Conservation (phyloP, 2,329 filamentous ascomycete genomes). For the Cordyceps militaris region DNA sequence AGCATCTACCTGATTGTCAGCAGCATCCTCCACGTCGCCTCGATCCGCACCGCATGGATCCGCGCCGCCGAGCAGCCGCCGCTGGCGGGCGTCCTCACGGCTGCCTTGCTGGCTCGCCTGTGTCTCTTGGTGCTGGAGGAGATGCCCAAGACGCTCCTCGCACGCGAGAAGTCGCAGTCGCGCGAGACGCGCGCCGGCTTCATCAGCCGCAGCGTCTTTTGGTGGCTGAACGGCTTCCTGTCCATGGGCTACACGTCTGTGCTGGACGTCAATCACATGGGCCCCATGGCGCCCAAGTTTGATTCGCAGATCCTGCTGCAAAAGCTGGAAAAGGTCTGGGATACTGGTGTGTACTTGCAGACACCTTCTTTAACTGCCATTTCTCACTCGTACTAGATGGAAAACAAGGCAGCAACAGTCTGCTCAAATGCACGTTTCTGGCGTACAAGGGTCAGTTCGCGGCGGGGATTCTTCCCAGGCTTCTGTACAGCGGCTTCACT, state of each 20-base stretch:
- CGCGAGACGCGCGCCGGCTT: slow-evolving; percentile 28
- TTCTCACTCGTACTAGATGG: slow-evolving; percentile 12
- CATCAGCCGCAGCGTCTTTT: slow-evolving; percentile 28
- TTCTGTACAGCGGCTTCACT: slow-evolving; percentile 33
- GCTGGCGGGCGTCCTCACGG: slow-evolving; percentile 23
- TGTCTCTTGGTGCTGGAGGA: slow-evolving; percentile 27
- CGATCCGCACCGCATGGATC: slow-evolving; percentile 27
- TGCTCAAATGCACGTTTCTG: slow-evolving; percentile 22
- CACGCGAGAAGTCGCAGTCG: slow-evolving; percentile 18
- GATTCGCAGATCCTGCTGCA: slow-evolving; percentile 17
- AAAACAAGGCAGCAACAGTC: slow-evolving; percentile 18
- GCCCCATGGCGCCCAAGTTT: slow-evolving; percentile 24
- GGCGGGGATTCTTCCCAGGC: slow-evolving; percentile 29
- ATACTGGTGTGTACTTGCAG: slow-evolving; percentile 14
- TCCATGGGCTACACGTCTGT: slow-evolving; percentile 19
- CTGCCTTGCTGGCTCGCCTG: slow-evolving; percentile 22
- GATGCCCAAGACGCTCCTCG: slow-evolving; percentile 20
- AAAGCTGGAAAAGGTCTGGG: slow-evolving; percentile 20
- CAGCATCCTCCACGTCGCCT: slow-evolving; percentile 27
- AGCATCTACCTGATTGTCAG: slow-evolving; percentile 26
- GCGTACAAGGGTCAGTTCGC: slow-evolving; percentile 25
- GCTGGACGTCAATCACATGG: slow-evolving; percentile 22
- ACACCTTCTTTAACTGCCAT: neutral
- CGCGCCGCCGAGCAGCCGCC: slow-evolving; percentile 17
- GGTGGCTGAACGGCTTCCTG: slow-evolving; percentile 30